Evolutionary conservation across 2,329 filamentous ascomycete species (phyloP).

Genomic region (Fusarium sp.): DNA sequence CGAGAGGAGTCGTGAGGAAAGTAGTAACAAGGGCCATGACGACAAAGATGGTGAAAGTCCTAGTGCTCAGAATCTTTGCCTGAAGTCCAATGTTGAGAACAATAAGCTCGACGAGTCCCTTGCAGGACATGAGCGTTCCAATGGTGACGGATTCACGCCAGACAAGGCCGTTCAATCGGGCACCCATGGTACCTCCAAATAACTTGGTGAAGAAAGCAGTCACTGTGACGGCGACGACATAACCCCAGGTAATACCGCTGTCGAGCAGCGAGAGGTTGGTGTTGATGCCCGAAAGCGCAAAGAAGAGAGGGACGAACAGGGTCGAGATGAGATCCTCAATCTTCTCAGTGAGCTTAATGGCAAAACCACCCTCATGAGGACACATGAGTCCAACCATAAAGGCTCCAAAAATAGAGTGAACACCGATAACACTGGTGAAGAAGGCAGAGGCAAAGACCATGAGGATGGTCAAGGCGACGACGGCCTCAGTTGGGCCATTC

Average conservation of each 20-base stretch:
- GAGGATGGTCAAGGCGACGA: conserved; percentile 83
- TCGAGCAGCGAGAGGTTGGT: conserved; percentile 88
- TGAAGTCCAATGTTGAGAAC: conserved; percentile 57
- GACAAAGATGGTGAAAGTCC: conserved; percentile 92
- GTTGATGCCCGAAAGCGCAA: conserved; percentile 87
- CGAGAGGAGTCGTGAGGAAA: conserved; percentile 82
- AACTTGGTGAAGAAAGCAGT: conserved; percentile 89
- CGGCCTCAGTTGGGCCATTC: conserved; percentile 85
- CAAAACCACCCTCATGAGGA: conserved; percentile 87
- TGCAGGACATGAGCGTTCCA: conserved; percentile 93
- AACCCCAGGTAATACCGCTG: conserved; percentile 84
- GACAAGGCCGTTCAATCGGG: conserved; percentile 70
- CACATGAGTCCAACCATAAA: conserved; percentile 90
- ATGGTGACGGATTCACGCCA: conserved; percentile 92
- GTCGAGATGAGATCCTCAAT: conserved; percentile 89
- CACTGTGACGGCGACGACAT: conserved; percentile 83
- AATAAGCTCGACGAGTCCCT: conserved; percentile 92
- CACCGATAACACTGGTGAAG: conserved; percentile 86
- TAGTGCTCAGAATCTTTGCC: conserved; percentile 38
- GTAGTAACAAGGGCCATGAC: conserved; percentile 92
- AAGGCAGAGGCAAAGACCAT: conserved; percentile 82
- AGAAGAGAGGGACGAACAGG: conserved; percentile 89
- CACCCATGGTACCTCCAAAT: conserved; percentile 81
- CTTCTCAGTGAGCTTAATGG: conserved; percentile 90
- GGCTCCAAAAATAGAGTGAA: conserved; percentile 92